A percentile compares a stretch with the other conserved stretches of the same genome.
phyloP scores from a whole-genome alignment of 1,284 basidiomycete genomes.

The Coniophora puteana region DNA sequence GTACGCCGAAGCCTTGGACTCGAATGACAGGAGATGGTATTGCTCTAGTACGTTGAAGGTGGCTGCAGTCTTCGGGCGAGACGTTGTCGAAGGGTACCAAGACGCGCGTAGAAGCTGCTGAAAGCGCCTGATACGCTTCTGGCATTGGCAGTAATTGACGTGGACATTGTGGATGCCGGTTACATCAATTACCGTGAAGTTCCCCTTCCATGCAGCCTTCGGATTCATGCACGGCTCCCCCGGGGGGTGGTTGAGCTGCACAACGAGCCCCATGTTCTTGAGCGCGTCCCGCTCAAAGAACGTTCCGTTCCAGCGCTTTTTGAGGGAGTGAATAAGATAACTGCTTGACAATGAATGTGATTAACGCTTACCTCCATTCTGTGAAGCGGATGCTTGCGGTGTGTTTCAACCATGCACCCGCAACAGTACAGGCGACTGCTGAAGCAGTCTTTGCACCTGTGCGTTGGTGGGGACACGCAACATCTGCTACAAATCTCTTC shows the following conservation, averaged over 20 bases:
- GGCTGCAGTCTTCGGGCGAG: conserved; percentile 4
- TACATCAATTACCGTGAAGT: conserved; percentile 1
- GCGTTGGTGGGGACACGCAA: neutral
- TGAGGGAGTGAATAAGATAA: too few relatives aligned
- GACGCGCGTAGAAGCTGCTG: conserved; percentile 1
- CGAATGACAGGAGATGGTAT: conserved; percentile 4
- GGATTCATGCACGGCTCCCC: neutral
- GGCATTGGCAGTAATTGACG: conserved; percentile 27
- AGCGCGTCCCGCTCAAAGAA: neutral
- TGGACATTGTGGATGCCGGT: conserved; percentile 22
- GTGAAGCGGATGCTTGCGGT: conserved; percentile 1
- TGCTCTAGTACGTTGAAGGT: conserved; percentile 5
- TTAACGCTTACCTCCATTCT: neutral
- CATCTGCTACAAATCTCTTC: neutral
- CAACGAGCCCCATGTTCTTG: neutral
- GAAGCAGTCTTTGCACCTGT: neutral
- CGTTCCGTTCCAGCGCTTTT: neutral
- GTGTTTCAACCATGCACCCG: neutral
- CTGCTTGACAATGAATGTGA: neutral
- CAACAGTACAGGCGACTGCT: neutral
- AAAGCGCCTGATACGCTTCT: neutral
- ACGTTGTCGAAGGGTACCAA: neutral
- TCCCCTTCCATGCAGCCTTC: neutral
- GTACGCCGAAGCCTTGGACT: neutral
- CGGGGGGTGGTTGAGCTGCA: neutral